These are phyloP conservation scores for Arabis hirsuta DNA, from an alignment of 345 rosid genomes.

Conservation along the genomic window DNA sequence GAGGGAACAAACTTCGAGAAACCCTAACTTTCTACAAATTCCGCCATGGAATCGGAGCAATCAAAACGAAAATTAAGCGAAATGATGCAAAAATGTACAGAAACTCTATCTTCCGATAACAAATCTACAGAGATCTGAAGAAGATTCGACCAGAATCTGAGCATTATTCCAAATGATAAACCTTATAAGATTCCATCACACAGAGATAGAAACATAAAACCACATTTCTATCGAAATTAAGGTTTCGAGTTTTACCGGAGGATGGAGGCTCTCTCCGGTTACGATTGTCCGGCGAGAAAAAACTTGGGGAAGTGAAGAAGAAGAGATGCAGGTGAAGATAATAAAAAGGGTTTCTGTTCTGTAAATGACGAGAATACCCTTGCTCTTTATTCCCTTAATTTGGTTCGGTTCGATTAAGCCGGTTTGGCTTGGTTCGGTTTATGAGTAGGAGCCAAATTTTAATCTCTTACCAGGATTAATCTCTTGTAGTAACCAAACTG, in stretches of 20 bases:
- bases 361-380: constrained; percentile 20
- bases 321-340: neutral
- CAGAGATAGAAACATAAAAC: neutral
- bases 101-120: neutral
- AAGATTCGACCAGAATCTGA: constrained; percentile 4
- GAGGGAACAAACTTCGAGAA: neutral
- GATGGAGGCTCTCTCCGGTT: constrained; percentile 13
- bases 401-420: neutral
- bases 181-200: neutral
- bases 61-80: neutral
- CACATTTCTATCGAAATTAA: neutral
- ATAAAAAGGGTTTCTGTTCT: constrained; percentile 4
- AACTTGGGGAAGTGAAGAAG: neutral
- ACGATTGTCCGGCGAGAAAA: constrained; percentile 22
- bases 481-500: too few relatives aligned
- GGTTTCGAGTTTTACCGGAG: neutral
- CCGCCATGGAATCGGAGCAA: neutral
- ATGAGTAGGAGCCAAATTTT: neutral
- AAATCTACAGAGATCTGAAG: constrained; percentile 14
- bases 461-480: too few relatives aligned
- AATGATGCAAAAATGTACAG: neutral
- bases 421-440: constrained; percentile 1
- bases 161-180: neutral
- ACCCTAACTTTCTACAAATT: neutral
- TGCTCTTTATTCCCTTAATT: neutral